phyloP scores from a whole-genome alignment of 495 filamentous ascomycete species.

The Daldinia loculata region DNA sequence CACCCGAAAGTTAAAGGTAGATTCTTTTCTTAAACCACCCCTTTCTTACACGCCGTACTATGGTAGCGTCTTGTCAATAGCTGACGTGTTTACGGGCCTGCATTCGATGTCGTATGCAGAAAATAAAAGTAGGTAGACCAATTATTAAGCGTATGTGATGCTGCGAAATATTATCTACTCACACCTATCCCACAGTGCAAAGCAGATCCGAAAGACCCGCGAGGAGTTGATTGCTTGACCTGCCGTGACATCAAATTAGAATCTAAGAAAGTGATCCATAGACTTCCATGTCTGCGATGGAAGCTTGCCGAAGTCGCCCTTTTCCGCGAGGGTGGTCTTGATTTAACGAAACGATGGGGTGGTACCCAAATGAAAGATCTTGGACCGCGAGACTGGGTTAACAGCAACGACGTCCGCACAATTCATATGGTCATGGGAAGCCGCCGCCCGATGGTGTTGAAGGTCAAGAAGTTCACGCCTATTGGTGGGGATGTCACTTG shows the following conservation, averaged over 20 bases:
- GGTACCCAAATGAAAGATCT: slow-evolving; percentile 52
- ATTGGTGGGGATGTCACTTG: slow-evolving; percentile 41
- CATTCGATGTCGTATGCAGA: slow-evolving; percentile 56
- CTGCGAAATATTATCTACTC: slow-evolving; percentile 15
- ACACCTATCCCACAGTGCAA: slow-evolving; percentile 41
- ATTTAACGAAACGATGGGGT: slow-evolving; percentile 51
- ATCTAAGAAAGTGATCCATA: slow-evolving; percentile 57
- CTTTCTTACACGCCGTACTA: slow-evolving; percentile 1
- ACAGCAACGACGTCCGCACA: slow-evolving; percentile 29
- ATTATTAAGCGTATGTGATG: slow-evolving; percentile 15
- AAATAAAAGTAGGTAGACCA: slow-evolving; percentile 50
- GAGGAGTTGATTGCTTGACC: slow-evolving; percentile 46
- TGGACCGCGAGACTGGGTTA: slow-evolving; percentile 36
- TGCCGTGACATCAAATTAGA: slow-evolving; percentile 48
- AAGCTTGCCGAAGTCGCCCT: slow-evolving; percentile 50
- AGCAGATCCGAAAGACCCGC: slow-evolving; percentile 42
- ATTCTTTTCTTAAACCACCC: slow-evolving; percentile 1
- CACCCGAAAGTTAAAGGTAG: slow-evolving; percentile 47
- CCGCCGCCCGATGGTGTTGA: slow-evolving; percentile 44
- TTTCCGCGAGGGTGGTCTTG: slow-evolving; percentile 51
- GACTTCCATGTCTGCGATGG: slow-evolving; percentile 51
- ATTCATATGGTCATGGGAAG: slow-evolving; percentile 49
- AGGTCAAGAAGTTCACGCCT: slow-evolving; percentile 49
- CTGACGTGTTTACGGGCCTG: slow-evolving; percentile 47
- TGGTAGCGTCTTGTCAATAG: not conserved